Base-by-base conservation (phyloP, 352 stramenopile genomes). In the Phytophthora lateralis region DNA sequence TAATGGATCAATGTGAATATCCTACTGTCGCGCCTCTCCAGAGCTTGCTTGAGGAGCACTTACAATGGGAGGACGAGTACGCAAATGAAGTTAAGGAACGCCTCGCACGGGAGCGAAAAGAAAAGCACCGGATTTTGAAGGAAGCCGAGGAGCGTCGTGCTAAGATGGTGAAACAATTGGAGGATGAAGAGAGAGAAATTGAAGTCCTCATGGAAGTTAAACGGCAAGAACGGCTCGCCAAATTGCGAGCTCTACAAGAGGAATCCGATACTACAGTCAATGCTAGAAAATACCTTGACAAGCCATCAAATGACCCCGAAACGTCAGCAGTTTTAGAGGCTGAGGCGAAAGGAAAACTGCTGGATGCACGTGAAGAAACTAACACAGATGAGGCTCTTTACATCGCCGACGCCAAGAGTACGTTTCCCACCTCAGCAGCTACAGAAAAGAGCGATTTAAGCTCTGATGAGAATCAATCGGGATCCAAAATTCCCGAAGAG, bases 151-250 rank as follows among this genome's bases (percentile, higher is more conserved):
- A 68, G 2, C 64, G 81, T 30, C 78, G 81, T 4, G 39, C 60
- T 2, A 70, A 71, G 24, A 85, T 92, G 67, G 69, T 93, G 57
- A 73, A 80, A 34, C 67, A 90, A 61, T 55, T 95, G 10, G 83
- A 93, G 39, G 82, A 90, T 4, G 83, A 95, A 60, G 83, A 94
- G 37, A 60, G 59, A 15, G 82, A 93, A 35, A 64, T 94, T 18
- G 82, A 93, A 51, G 61, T 34, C 6, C 60, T 94, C 2, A 85
- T 94, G 77, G 71, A 82, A 46, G 27, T 62, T 12, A 89, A 91
- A 55, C 80, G 82, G 0, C 64, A 82, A 17, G 76, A 90, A 46
- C 73, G 81, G 21, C 55, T 91, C 0, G 72, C 71, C 0, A 91
- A 88, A 50, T 41, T 91, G 17, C 61, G 66, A 34, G 76, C 74